These are phyloP conservation scores for Hypoxylon fuscum DNA, from an alignment of 495 filamentous ascomycete genomes.

Conservation along the genomic window DNA sequence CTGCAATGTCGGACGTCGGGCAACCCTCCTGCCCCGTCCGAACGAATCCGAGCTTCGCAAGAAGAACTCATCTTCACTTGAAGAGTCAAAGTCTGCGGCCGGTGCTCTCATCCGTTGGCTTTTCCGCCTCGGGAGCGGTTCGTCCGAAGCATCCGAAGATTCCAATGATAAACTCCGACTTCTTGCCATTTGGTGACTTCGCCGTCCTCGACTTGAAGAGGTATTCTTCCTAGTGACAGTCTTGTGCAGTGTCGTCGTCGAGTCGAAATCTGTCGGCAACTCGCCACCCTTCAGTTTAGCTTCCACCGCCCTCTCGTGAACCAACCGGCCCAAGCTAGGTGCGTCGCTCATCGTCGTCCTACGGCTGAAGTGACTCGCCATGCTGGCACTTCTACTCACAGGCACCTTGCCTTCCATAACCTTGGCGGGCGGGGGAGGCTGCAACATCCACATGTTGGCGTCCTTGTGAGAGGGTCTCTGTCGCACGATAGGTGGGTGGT, in stretches of 20 bases:
- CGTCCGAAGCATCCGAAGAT: conserved; percentile 46
- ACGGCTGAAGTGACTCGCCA: conserved; percentile 34
- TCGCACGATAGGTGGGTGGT: conserved; percentile 86
- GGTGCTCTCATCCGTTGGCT: conserved; percentile 8
- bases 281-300: conserved; percentile 51
- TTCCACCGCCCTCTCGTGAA: conserved; percentile 51
- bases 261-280: conserved; percentile 40
- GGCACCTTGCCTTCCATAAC: conserved; percentile 85
- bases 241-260: conserved; percentile 37
- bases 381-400: conserved; percentile 61
- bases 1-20: conserved; percentile 28
- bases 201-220: conserved; percentile 20
- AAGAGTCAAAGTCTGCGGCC: conserved; percentile 35
- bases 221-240: conserved; percentile 41
- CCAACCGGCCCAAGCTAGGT: conserved; percentile 39
- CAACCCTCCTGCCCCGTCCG: conserved; percentile 29
- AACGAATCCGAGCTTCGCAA: conserved; percentile 36
- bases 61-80: conserved; percentile 25
- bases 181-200: conserved; percentile 42
- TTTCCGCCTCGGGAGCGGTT: conserved; percentile 27
- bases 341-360: conserved; percentile 43
- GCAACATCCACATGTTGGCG: conserved; percentile 87
- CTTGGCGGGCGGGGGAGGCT: conserved; percentile 83
- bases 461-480: conserved; percentile 70
- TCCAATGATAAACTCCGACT: conserved; percentile 50